Evolutionary conservation across 306 rosid genomes (phyloP).

Genomic region (Clitoria ternatea): DNA sequence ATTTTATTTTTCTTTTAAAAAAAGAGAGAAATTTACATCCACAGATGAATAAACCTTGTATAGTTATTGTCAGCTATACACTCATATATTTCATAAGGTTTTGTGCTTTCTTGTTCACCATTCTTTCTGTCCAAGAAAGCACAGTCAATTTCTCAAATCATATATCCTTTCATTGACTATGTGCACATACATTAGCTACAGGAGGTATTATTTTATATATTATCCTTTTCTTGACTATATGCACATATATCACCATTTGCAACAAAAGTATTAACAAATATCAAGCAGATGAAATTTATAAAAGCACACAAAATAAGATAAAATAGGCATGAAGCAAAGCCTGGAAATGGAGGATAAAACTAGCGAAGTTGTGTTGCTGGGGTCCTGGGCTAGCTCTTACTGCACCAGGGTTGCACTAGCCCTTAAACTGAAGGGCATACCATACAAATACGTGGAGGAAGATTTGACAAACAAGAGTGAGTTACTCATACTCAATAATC

Average conservation of each 20-base stretch:
- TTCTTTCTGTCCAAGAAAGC: too few relatives aligned
- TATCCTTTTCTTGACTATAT: background rate
- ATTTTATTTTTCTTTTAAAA: too few relatives aligned
- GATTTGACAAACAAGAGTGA: slow-evolving; percentile 40
- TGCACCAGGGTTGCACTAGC: slow-evolving; percentile 32
- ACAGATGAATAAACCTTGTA: too few relatives aligned
- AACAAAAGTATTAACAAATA: background rate
- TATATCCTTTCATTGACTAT: too few relatives aligned
- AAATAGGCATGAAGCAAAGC: background rate
- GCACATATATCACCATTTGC: background rate
- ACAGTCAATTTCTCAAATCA: too few relatives aligned
- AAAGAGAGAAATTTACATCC: too few relatives aligned
- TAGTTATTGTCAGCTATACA: too few relatives aligned
- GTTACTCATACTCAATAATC: slow-evolving; percentile 35
- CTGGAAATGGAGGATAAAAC: slow-evolving; percentile 21
- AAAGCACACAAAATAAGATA: background rate
- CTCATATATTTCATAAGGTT: too few relatives aligned
- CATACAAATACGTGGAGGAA: slow-evolving; percentile 33
- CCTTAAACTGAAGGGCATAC: slow-evolving; percentile 41
- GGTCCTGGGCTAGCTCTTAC: slow-evolving; percentile 25
- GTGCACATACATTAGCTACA: too few relatives aligned
- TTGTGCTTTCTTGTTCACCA: too few relatives aligned
- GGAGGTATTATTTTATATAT: background rate
- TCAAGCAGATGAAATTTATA: too few relatives aligned
- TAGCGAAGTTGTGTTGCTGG: slow-evolving; percentile 33